Percentiles rank a stretch among this genome's conserved stretches.
These are phyloP conservation scores for Neurospora crassa DNA, from an alignment of 2,329 filamentous ascomycete species.

Conservation along the genomic window DNA sequence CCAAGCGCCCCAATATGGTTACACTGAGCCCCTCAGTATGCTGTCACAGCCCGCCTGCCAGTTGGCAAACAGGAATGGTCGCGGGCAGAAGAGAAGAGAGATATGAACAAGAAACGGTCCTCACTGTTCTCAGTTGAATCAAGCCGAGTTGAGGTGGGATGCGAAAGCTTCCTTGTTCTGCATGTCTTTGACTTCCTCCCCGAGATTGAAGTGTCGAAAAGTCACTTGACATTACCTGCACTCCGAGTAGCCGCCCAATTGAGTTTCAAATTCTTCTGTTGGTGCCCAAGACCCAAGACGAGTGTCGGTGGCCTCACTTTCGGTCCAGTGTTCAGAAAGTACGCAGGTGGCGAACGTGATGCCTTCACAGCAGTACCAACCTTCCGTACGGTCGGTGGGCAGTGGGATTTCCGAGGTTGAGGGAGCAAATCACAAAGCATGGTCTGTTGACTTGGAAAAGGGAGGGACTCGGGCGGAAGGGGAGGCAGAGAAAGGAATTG, in stretches of 20 bases:
- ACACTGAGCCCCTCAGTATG: background rate
- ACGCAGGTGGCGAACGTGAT: background rate
- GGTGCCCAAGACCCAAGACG: background rate
- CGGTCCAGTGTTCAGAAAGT: background rate
- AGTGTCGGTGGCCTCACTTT: background rate
- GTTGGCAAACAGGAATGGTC: background rate
- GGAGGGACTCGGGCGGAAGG: background rate
- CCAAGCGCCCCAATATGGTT: background rate
- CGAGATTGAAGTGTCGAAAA: background rate
- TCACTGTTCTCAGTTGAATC: background rate
- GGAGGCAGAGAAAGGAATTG: background rate
- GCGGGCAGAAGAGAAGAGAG: background rate
- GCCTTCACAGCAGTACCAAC: background rate
- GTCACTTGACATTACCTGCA: background rate
- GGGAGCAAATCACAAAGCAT: background rate
- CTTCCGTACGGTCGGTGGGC: background rate
- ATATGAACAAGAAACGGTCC: background rate
- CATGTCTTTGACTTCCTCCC: background rate
- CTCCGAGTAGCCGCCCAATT: background rate
- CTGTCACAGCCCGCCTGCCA: background rate
- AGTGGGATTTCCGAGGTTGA: background rate
- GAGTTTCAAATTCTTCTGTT: background rate
- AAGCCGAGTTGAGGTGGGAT: background rate
- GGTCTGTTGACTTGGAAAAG: background rate
- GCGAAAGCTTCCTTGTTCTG: background rate